Evolutionary conservation across 805 yeast genomes (phyloP).

Genomic region (Candida adriatica): DNA sequence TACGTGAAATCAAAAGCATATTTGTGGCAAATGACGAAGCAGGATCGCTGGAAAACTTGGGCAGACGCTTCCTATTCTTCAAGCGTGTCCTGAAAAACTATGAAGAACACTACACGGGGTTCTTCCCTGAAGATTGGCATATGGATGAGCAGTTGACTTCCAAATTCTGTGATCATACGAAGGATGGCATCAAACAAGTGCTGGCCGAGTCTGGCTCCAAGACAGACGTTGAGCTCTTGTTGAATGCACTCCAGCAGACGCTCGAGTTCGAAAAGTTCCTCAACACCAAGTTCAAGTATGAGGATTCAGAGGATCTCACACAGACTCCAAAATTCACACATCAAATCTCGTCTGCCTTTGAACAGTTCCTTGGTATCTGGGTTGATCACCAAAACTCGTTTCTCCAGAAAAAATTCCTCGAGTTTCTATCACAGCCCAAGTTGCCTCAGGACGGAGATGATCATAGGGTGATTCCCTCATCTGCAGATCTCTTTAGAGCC

Average conservation of each 20-base stretch:
- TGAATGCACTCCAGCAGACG: slow-evolving; percentile 67
- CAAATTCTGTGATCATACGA: slow-evolving; percentile 62
- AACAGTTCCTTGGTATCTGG: slow-evolving; percentile 83
- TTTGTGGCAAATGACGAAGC: slow-evolving; percentile 86
- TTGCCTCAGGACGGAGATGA: slow-evolving; percentile 44
- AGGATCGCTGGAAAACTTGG: slow-evolving; percentile 83
- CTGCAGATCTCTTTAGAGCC: slow-evolving; percentile 77
- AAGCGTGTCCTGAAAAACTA: slow-evolving; percentile 59
- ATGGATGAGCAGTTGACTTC: slow-evolving; percentile 55
- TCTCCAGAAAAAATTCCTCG: slow-evolving; percentile 54
- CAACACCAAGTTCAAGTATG: slow-evolving; percentile 49
- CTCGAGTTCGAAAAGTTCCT: slow-evolving; percentile 77
- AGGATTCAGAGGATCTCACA: slow-evolving; percentile 13
- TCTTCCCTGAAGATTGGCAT: slow-evolving; percentile 70
- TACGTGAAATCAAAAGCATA: slow-evolving; percentile 69
- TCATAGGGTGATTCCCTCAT: slow-evolving; percentile 72
- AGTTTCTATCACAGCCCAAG: slow-evolving; percentile 53
- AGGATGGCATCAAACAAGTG: slow-evolving; percentile 54
- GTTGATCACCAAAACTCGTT: slow-evolving; percentile 71
- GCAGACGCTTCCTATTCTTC: slow-evolving; percentile 76
- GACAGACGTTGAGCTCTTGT: slow-evolving; percentile 55
- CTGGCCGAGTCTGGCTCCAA: slow-evolving; percentile 35
- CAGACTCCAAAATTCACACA: slow-evolving; percentile 27
- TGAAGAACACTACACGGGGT: slow-evolving; percentile 40
- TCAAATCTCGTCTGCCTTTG: slow-evolving; percentile 61